Percentiles rank a stretch among this genome's conserved stretches.
Conservation (phyloP, 148 eudicot genomes). For the Vaccinium myrtillus region DNA sequence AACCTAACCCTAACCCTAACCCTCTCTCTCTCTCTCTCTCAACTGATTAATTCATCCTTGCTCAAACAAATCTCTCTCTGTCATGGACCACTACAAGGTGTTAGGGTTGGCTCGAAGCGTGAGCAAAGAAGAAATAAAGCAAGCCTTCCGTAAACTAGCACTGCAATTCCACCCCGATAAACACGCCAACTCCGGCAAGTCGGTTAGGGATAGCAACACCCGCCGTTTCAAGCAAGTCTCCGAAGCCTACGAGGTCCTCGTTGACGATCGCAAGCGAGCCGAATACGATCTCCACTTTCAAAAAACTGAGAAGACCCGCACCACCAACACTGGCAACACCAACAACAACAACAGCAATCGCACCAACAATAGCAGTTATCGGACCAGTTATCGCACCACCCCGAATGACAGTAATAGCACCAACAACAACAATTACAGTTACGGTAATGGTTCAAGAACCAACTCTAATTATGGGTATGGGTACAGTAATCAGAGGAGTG, state of each 20-base stretch:
- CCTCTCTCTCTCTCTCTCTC: too few species aligned
- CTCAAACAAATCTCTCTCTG: not conserved
- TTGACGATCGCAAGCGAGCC: not conserved
- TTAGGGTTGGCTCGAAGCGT: conserved; percentile 57
- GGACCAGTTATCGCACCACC: too few species aligned
- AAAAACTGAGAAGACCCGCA: conserved; percentile 34
- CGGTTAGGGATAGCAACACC: conserved; percentile 31
- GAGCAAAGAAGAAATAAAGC: conserved; percentile 64
- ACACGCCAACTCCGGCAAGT: conserved; percentile 55
- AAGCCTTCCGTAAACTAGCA: conserved; percentile 68
- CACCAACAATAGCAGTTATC: not conserved
- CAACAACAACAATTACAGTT: not conserved
- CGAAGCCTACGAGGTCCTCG: not conserved
- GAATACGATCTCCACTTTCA: too few species aligned
- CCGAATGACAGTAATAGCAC: not conserved
- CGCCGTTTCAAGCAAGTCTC: not conserved
- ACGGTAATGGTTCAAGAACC: too few species aligned
- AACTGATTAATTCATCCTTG: too few species aligned
- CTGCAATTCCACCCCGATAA: conserved; percentile 85
- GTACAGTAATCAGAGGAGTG: too few species aligned
- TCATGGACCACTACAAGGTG: conserved; percentile 71
- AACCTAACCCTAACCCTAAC: too few species aligned
- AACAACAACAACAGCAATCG: not conserved
- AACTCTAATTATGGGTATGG: too few species aligned
- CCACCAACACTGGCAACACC: not conserved